Base-by-base conservation (phyloP, 2,329 filamentous ascomycete species). In the Botrytis galanthina region DNA sequence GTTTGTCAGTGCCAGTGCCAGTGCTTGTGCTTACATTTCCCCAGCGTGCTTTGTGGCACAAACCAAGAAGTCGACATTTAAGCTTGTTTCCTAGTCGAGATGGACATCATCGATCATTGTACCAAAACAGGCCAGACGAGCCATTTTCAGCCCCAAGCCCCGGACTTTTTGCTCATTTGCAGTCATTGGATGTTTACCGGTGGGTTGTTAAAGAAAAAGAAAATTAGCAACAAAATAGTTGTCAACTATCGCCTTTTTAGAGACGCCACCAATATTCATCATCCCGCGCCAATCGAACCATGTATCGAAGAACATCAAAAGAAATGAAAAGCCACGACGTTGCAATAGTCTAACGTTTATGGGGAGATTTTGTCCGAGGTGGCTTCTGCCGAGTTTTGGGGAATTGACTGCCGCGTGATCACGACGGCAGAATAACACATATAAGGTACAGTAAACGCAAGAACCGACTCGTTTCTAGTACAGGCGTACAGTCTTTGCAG, bases 101-200 rank as follows among this genome's bases (percentile, higher is more conserved):
- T 67, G 42, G 54, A 29, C n/a, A 29, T 42, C 48, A 59, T 32
- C 37, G 29, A 57, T 18, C 14, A 60, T 48, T 60, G 39, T 39
- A 60, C 62, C 51, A 67, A 69, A 71, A 46, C 10, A 60, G 32
- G 71, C 39, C 71, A 68, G 62, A 72, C 71, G 71, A 68, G 71
- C 63, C 63, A 72, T 72, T 46, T 32, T 69, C 71, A 72, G 71
- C 71, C 71, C 62, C 71, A 72, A 51, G 71, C 62, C 70, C 61
- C 37, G 39, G n/a, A 14, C 22, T 72, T 22, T 67, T 29, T 59
- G 44, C 29, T 64, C 14, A 4, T 67, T 59, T 60, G 51, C 48
- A 35, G 51, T 16, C 26, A 54, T 9, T 4, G 48, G 35, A 32
- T 14, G 60, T 18, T 16, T 57, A 5, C 42, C 29, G 26, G 14